Base-by-base conservation (phyloP, 2,329 filamentous ascomycete species). In the Epichloe elymi region DNA sequence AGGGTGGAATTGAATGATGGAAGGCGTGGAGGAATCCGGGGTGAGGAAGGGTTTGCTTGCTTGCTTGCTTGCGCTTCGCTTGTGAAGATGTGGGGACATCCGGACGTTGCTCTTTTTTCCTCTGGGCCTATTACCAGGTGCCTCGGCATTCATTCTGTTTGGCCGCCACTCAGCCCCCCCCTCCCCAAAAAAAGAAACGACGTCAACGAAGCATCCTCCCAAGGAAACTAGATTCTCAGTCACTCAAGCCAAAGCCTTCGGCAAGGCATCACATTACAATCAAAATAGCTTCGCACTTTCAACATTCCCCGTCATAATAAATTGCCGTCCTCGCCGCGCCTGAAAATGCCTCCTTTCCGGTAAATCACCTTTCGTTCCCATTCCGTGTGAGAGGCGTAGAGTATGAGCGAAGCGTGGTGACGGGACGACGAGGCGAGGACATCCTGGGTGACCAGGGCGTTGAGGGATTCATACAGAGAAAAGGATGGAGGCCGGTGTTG, bases 391-490 rank as follows among this genome's bases (percentile, higher is more conserved):
- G 69, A 7, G 83, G 82, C 0, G 70, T 74, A 5, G 78, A 82
- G 2, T 57, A 70, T 38, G 83, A 87, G 65, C 70, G 74, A n/a
- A 87, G 83, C 59, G 68, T 86, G 2, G 71, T 87, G 3, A 87
- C 83, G 2, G 81, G 80, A 1, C 69, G 82, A 49, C 66, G 70
- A 10, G 80, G 76, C 2, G 64, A 61, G 4, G 80, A 86, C 23
- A 73, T 86, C 3, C 67, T 87, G 45, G 63, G 59, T 20, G 81
- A 86, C 57, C 80, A 85, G 58, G 74, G 74, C 0, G 77, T 86
- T 2, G 61, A 67, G 19, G 72, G 70, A 1, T 86, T 78, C 61
- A 61, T 75, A 5, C 71, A 72, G 4, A 69, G 83, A 50, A 78
- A 74, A 59, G 80, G 80, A 5, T 86, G 83, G 83, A 72, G 59